phyloP scores from a whole-genome alignment of 495 filamentous ascomycete species.

The Aspergillus avenaceus region DNA sequence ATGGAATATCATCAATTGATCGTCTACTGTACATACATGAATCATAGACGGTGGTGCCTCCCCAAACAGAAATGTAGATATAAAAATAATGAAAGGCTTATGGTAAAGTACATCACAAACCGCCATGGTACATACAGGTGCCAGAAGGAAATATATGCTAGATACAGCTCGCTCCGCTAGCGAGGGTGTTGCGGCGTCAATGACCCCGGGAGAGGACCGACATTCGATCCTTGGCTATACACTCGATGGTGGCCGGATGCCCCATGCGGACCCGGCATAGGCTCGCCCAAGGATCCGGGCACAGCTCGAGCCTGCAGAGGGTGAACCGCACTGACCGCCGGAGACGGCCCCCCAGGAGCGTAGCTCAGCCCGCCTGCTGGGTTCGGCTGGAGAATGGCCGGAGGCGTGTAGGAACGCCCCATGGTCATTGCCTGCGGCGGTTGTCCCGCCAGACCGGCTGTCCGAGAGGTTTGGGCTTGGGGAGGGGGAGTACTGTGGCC shows the following conservation, averaged over 20 bases:
- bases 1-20: slow-evolving; percentile 9
- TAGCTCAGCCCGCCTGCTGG: slow-evolving; percentile 31
- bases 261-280: slow-evolving; percentile 13
- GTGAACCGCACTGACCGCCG: slow-evolving; percentile 24
- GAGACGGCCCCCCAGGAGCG: slow-evolving; percentile 24
- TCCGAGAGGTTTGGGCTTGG: slow-evolving; percentile 23
- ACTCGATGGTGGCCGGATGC: slow-evolving; percentile 36
- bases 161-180: slow-evolving; percentile 5
- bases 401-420: slow-evolving; percentile 40
- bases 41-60: slow-evolving; percentile 6
- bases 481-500: slow-evolving; percentile 38
- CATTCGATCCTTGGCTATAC: slow-evolving; percentile 38
- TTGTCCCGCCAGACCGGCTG: slow-evolving; percentile 17
- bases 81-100: neutral
- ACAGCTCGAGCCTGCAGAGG: slow-evolving; percentile 31
- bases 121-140: slow-evolving; percentile 4
- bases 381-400: slow-evolving; percentile 30
- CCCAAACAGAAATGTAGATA: slow-evolving; percentile 1
- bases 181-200: slow-evolving; percentile 31
- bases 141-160: neutral
- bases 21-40: slow-evolving; percentile 20
- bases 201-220: slow-evolving; percentile 23
- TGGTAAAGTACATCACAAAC: slow-evolving; percentile 10
- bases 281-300: slow-evolving; percentile 22
- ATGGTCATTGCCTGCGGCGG: slow-evolving; percentile 29